Base-by-base conservation (phyloP, 1,284 basidiomycete genomes). In the Trichosporon sp. region DNA sequence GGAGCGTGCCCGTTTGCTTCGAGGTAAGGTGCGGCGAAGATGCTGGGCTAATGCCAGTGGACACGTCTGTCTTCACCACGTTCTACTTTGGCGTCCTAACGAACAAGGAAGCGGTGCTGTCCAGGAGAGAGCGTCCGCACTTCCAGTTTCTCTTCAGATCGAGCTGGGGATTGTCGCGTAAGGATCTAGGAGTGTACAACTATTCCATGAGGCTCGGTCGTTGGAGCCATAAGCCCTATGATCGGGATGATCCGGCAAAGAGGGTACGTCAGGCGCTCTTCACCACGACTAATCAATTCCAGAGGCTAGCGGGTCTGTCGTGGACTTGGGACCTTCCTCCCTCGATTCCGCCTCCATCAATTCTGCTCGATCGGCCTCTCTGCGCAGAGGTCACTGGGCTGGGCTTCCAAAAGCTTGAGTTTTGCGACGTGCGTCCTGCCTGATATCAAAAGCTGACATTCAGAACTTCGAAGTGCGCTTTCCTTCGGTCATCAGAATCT, bases 401-500 rank as follows among this genome's bases (percentile, higher is more conserved):
- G 1, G 88, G 91, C 0, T 94, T 92, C 73, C 88, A 88, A 40
- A 89, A 88, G 72, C 78, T 86, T 10, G 81, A 81, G 0, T 71
- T 80, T 27, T 85, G 84, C 69, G 80, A 83, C 67, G 90, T 90
- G 61, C 62, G 83, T 74, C 9, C n/a, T 19, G 9, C 14, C 37
- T 4, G 46, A 36, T 27, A 21, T 6, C 9, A 2, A 1, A 14
- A 13, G 40, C 57, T 37, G 11, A 58, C 36, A 31, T 1, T 13
- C 70, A 92, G 89, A 83, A 87, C 67, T 93, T 92, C 72, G 90
- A 90, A 71, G 82, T 92, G 3, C 87, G 92, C 5, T 94, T 90
- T 77, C 90, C 92, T 0, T 84, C 92, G 49, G 82, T 92, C 25
- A 81, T 83, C 31, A 92, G 91, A 73, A 80, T 88, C 3, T 86